Conservation (phyloP, 169 alveolate genomes). For the Cryptosporidium parvum region DNA sequence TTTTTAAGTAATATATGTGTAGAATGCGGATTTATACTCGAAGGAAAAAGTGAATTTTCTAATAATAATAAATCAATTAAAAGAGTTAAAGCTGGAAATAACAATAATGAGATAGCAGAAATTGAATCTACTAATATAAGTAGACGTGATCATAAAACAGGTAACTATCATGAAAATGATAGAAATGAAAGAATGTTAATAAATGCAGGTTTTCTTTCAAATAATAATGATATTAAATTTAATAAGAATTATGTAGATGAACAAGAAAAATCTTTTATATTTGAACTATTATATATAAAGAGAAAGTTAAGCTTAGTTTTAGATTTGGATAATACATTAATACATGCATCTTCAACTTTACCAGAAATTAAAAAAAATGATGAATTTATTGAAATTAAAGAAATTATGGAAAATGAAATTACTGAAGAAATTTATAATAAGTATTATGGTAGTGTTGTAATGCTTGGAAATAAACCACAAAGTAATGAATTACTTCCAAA, state of each 20-base stretch:
- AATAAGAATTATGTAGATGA: conserved; percentile 31
- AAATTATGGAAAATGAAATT: conserved; percentile 4
- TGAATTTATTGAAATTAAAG: background rate
- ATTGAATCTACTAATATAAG: background rate
- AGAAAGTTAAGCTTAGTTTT: conserved; percentile 84
- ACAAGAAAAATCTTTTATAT: conserved; percentile 52
- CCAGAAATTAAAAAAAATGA: conserved; percentile 36
- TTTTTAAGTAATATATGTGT: conserved; percentile 57
- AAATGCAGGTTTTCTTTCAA: conserved; percentile 68
- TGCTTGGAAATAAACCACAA: background rate
- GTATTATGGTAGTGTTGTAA: conserved; percentile 49
- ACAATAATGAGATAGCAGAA: background rate
- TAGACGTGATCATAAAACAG: background rate
- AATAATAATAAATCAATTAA: background rate
- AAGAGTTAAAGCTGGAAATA: background rate
- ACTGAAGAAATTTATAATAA: conserved; percentile 41
- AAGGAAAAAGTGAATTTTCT: background rate
- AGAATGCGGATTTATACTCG: conserved; percentile 44
- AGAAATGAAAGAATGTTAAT: conserved; percentile 22
- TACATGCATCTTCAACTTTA: conserved; percentile 83
- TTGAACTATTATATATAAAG: conserved; percentile 57
- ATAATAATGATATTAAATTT: conserved; percentile 32
- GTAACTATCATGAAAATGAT: background rate
- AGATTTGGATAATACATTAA: conserved; percentile 85
- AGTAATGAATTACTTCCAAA: conserved; percentile 32